Evolutionary conservation across 73 alveolate species (phyloP).

Genomic region (Paramecium biaurelia): DNA sequence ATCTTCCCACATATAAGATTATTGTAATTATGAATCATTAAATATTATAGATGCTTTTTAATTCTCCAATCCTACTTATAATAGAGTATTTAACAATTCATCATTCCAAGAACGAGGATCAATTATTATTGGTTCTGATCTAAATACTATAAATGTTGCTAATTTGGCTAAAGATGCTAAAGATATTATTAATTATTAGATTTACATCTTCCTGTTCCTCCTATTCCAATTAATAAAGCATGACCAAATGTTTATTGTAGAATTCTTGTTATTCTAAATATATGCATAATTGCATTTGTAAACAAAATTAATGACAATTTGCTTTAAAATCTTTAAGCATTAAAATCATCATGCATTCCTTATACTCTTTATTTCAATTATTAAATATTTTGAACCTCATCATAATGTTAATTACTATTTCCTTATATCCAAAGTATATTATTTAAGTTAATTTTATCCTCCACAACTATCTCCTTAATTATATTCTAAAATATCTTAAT

Average conservation of each 20-base stretch:
- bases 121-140: neutral
- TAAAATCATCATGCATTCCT: slow-evolving; percentile 72
- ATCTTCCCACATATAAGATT: slow-evolving; percentile 53
- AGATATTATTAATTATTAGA: neutral
- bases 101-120: slow-evolving; percentile 24
- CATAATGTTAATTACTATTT: slow-evolving; percentile 8
- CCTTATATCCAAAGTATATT: slow-evolving; percentile 65
- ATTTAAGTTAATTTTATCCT: slow-evolving; percentile 68
- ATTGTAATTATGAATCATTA: neutral
- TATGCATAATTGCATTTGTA: slow-evolving; percentile 77
- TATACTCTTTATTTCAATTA: slow-evolving; percentile 57
- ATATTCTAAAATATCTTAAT: slow-evolving; percentile 73
- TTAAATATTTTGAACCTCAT: slow-evolving; percentile 56
- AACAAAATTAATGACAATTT: slow-evolving; percentile 75
- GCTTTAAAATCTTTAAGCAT: slow-evolving; percentile 64
- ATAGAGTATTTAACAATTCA: neutral
- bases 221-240: slow-evolving; percentile 82
- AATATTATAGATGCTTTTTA: neutral
- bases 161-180: slow-evolving; percentile 65
- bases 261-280: slow-evolving; percentile 75
- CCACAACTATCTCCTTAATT: slow-evolving; percentile 73
- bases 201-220: slow-evolving; percentile 77
- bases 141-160: slow-evolving; percentile 72
- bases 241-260: slow-evolving; percentile 81
- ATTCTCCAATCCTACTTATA: neutral